Evolutionary conservation across 306 rosid genomes (phyloP).

Genomic region (Morella rubra): DNA sequence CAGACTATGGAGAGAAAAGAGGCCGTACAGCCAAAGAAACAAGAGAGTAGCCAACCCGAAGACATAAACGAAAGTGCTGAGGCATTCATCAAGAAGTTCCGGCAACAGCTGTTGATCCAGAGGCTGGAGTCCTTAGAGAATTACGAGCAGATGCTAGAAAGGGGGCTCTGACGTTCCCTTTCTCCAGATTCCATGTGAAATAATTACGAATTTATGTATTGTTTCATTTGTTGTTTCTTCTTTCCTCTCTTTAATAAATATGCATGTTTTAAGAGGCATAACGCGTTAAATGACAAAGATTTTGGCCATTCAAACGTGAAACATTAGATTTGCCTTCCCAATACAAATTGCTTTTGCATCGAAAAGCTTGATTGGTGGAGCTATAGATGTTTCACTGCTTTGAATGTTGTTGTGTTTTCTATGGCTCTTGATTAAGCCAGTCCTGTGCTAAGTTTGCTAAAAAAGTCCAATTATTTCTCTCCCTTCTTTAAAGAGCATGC

Average conservation of each 20-base stretch:
- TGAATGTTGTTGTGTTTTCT: neutral
- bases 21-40: slow-evolving; percentile 27
- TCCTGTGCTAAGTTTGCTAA: neutral
- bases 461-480: too few relatives aligned
- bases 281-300: neutral
- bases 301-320: neutral
- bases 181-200: neutral
- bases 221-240: slow-evolving; percentile 21
- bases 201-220: neutral
- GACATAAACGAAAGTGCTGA: slow-evolving; percentile 84
- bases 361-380: too few relatives aligned
- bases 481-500: too few relatives aligned
- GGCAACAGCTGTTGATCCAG: slow-evolving; percentile 67
- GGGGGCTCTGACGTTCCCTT: slow-evolving; percentile 41
- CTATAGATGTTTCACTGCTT: neutral
- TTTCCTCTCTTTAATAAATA: neutral
- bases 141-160: slow-evolving; percentile 69
- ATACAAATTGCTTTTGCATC: neutral
- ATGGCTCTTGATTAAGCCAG: neutral
- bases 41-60: slow-evolving; percentile 54
- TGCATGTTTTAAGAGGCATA: slow-evolving; percentile 19
- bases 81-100: slow-evolving; percentile 84
- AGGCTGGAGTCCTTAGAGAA: slow-evolving; percentile 88
- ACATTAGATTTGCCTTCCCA: neutral
- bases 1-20: slow-evolving; percentile 34